phyloP scores from a whole-genome alignment of 768 basidiomycete species.

The Rossbeevera mucosa region DNA sequence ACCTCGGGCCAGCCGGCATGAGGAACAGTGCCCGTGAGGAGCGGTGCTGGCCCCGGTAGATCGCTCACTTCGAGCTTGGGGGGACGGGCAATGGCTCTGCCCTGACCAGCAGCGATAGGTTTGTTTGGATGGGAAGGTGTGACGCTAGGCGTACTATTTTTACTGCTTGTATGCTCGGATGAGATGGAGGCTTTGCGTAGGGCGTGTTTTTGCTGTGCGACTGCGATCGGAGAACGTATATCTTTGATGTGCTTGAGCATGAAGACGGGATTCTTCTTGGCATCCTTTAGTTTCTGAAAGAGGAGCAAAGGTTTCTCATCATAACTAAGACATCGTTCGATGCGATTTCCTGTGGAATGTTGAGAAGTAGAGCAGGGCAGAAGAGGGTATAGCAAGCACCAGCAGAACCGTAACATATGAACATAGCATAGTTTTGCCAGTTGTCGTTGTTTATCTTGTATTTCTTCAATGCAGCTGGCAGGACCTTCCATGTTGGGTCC shows the following conservation, averaged over 20 bases:
- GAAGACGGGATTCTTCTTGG: constrained; percentile 97
- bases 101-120: constrained; percentile 26
- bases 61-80: constrained; percentile 70
- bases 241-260: constrained; percentile 95
- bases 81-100: constrained; percentile 46
- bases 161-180: constrained; percentile 22
- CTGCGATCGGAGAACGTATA: constrained; percentile 93
- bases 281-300: constrained; percentile 96
- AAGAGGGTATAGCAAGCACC: constrained; percentile 41
- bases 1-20: constrained; percentile 77
- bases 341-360: constrained; percentile 51
- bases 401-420: constrained; percentile 94
- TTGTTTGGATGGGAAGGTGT: constrained; percentile 23
- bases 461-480: constrained; percentile 96
- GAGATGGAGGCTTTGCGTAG: constrained; percentile 67
- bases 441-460: constrained; percentile 98
- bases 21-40: constrained; percentile 56
- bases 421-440: constrained; percentile 99
- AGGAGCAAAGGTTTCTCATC: constrained; percentile 96
- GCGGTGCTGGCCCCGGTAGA: constrained; percentile 45
- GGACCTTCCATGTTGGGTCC: constrained; percentile 97
- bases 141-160: constrained; percentile 14
- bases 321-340: constrained; percentile 93
- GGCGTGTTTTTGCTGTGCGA: constrained; percentile 95
- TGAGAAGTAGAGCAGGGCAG: not conserved